Percentiles rank a stretch among this genome's conserved stretches.
Conservation (phyloP, 2,329 filamentous ascomycete genomes). For the Diaporthe eres region DNA sequence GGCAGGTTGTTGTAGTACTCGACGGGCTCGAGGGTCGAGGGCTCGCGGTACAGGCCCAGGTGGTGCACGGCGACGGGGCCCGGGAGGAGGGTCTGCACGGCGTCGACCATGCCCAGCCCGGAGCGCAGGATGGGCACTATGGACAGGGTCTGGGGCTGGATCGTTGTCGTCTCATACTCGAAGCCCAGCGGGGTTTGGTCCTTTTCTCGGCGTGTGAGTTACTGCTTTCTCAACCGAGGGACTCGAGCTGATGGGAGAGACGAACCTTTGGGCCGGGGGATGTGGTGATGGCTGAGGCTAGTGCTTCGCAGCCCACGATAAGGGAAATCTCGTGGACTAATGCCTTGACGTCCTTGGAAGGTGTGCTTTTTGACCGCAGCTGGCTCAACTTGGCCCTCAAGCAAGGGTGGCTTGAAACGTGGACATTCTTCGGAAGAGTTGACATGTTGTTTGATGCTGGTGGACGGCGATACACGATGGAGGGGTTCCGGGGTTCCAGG, state of each 20-base stretch:
- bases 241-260: conserved; percentile 30
- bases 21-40: conserved; percentile 86
- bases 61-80: conserved; percentile 87
- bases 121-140: conserved; percentile 94
- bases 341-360: conserved; percentile 81
- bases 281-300: conserved; percentile 73
- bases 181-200: conserved; percentile 84
- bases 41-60: conserved; percentile 94
- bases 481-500: neutral
- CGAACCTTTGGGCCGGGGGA: conserved; percentile 75
- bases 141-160: conserved; percentile 77
- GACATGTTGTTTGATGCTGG: conserved; percentile 45
- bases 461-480: neutral
- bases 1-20: conserved; percentile 99
- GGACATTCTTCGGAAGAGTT: conserved; percentile 71
- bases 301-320: conserved; percentile 86
- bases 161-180: conserved; percentile 76
- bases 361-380: conserved; percentile 80
- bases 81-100: conserved; percentile 87
- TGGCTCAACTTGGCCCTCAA: conserved; percentile 90
- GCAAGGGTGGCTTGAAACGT: conserved; percentile 89
- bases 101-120: conserved; percentile 91
- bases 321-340: conserved; percentile 89
- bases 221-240: neutral
- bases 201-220: conserved; percentile 57